These are phyloP conservation scores for Carex sylvatica DNA, from an alignment of 202 grass and related monocot genomes.

Conservation along the genomic window DNA sequence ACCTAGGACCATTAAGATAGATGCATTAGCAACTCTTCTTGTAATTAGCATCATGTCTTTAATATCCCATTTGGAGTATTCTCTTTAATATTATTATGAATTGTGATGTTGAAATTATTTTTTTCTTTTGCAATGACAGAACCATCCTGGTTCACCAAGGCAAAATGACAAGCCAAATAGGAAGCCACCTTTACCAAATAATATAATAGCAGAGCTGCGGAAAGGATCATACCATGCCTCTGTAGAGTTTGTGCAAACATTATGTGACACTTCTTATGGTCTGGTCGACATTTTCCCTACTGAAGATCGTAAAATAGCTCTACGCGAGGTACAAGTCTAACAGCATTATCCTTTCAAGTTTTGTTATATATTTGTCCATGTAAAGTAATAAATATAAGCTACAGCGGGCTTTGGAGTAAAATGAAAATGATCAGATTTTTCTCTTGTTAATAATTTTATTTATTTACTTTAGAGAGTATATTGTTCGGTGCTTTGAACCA, in stretches of 20 bases:
- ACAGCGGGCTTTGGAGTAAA: background rate
- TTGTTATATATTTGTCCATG: background rate
- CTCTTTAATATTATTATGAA: background rate
- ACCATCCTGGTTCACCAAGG: conserved; percentile 50
- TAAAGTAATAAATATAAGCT: background rate
- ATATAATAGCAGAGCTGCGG: conserved; percentile 67
- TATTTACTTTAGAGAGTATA: background rate
- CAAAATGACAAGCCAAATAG: conserved; percentile 62
- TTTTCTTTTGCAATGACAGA: conserved; percentile 49
- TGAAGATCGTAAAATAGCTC: conserved; percentile 95
- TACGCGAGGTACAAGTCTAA: conserved; percentile 60
- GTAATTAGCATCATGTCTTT: background rate
- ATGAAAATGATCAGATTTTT: background rate
- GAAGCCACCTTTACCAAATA: conserved; percentile 92
- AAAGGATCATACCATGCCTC: conserved; percentile 97
- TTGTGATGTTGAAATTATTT: background rate
- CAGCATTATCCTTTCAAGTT: background rate
- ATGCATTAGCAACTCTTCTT: background rate
- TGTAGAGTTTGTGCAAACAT: conserved; percentile 88
- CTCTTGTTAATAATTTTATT: background rate
- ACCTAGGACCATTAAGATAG: background rate
- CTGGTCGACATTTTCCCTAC: conserved; percentile 93
- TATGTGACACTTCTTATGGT: conserved; percentile 96
- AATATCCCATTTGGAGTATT: background rate
- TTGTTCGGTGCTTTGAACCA: background rate